Percentiles rank a stretch among this genome's conserved stretches.
These are phyloP conservation scores for Theileria annulata DNA, from an alignment of 169 alveolate species.

Conservation along the genomic window DNA sequence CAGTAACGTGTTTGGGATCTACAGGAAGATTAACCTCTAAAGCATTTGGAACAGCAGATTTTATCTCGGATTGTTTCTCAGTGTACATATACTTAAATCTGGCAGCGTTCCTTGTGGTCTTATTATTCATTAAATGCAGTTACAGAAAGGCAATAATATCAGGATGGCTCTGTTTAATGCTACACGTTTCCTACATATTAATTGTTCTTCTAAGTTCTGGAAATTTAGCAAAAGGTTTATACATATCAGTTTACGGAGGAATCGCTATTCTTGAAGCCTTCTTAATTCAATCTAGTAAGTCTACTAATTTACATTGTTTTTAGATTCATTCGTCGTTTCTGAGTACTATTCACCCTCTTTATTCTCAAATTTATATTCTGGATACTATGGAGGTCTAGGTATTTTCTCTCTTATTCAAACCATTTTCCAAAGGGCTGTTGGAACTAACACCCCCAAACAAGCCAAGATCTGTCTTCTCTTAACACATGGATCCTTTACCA, in stretches of 20 bases:
- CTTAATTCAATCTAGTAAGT: slow-evolving; percentile 35
- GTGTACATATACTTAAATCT: slow-evolving; percentile 6
- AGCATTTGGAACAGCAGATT: slow-evolving; percentile 18
- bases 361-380: slow-evolving; percentile 30
- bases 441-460: slow-evolving; percentile 12
- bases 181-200: slow-evolving; percentile 1
- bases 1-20: slow-evolving; percentile 24
- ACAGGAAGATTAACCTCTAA: slow-evolving; percentile 26
- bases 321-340: slow-evolving; percentile 30
- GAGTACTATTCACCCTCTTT: slow-evolving; percentile 9
- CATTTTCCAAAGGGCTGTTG: not conserved
- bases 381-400: slow-evolving; percentile 26
- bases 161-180: slow-evolving; percentile 12
- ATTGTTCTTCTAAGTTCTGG: slow-evolving; percentile 1
- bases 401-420: slow-evolving; percentile 31
- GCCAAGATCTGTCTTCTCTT: not conserved
- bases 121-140: slow-evolving; percentile 16
- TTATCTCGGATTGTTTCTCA: slow-evolving; percentile 15
- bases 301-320: not conserved
- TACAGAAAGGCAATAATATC: slow-evolving; percentile 16
- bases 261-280: slow-evolving; percentile 26
- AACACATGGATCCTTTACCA: slow-evolving; percentile 9
- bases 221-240: not conserved
- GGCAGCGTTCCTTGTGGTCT: slow-evolving; percentile 8
- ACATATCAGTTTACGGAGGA: slow-evolving; percentile 16